Evolutionary conservation across 2,329 filamentous ascomycete genomes (phyloP).

Genomic region (Xylariaceae sp.): DNA sequence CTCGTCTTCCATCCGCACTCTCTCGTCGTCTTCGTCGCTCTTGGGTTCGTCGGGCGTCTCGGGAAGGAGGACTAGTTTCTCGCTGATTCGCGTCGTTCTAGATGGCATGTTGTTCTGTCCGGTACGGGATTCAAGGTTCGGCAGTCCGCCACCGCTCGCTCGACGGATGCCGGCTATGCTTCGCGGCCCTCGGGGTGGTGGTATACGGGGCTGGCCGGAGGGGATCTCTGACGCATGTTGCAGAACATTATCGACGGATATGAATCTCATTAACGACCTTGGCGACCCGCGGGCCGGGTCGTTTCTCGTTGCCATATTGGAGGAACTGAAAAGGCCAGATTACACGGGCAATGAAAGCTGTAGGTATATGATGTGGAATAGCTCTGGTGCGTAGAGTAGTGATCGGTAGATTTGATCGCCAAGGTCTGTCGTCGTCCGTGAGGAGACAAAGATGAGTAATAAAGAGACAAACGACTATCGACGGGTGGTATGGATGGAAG

Average conservation of each 20-base stretch:
- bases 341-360: neutral
- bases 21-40: constrained; percentile 47
- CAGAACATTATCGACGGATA: constrained; percentile 90
- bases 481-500: neutral
- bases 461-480: neutral
- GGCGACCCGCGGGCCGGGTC: constrained; percentile 15
- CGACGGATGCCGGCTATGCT: constrained; percentile 42
- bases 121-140: constrained; percentile 40
- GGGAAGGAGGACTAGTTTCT: constrained; percentile 92
- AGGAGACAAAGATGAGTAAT: neutral
- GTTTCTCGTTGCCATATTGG: constrained; percentile 13
- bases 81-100: constrained; percentile 86
- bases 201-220: constrained; percentile 79
- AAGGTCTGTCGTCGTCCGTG: neutral
- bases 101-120: constrained; percentile 64
- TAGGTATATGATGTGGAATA: neutral
- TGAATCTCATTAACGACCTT: constrained; percentile 58
- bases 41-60: constrained; percentile 64
- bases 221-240: constrained; percentile 93
- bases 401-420: neutral
- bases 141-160: constrained; percentile 39
- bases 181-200: constrained; percentile 50
- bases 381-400: neutral
- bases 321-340: neutral
- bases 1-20: constrained; percentile 41